Conservation (phyloP, 441 rosid genomes). For the Brassica balearica region DNA sequence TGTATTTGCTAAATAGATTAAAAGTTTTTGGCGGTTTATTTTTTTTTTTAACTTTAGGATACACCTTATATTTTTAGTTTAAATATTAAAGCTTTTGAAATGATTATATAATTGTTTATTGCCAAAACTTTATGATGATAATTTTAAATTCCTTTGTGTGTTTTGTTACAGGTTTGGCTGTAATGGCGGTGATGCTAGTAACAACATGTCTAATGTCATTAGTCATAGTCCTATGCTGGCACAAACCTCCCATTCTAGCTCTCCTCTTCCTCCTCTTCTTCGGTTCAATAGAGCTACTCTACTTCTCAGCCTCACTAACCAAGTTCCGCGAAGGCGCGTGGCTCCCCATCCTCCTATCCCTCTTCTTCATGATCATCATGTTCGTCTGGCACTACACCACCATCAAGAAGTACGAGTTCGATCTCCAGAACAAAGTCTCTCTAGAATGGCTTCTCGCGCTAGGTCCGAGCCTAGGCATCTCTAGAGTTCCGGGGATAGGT, state of each 20-base stretch:
- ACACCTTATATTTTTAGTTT: too few species aligned
- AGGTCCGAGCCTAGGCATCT: slow-evolving; percentile 91
- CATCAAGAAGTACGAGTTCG: slow-evolving; percentile 85
- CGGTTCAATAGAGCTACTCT: slow-evolving; percentile 84
- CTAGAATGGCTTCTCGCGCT: slow-evolving; percentile 93
- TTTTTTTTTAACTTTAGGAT: too few species aligned
- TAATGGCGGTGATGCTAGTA: slow-evolving; percentile 97
- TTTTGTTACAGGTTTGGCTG: slow-evolving; percentile 83
- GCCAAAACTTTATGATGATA: too few species aligned
- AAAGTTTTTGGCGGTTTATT: too few species aligned
- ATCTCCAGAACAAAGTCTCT: slow-evolving; percentile 93
- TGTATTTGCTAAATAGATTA: too few species aligned
- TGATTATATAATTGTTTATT: too few species aligned
- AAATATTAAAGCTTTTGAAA: too few species aligned
- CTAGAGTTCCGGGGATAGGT: slow-evolving; percentile 94
- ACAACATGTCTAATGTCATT: slow-evolving; percentile 91
- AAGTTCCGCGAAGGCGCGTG: slow-evolving; percentile 97
- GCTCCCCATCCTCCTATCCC: slow-evolving; percentile 94
- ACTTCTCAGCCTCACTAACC: slow-evolving; percentile 95
- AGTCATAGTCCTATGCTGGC: slow-evolving; percentile 92
- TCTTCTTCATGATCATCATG: slow-evolving; percentile 86
- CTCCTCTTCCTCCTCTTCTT: slow-evolving; percentile 78
- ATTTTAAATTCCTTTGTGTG: background rate
- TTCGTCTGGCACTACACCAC: slow-evolving; percentile 95
- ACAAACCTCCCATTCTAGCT: slow-evolving; percentile 81